Evolutionary conservation across 2,329 filamentous ascomycete species (phyloP).

Genomic region (Trichoderma citrinoviride): DNA sequence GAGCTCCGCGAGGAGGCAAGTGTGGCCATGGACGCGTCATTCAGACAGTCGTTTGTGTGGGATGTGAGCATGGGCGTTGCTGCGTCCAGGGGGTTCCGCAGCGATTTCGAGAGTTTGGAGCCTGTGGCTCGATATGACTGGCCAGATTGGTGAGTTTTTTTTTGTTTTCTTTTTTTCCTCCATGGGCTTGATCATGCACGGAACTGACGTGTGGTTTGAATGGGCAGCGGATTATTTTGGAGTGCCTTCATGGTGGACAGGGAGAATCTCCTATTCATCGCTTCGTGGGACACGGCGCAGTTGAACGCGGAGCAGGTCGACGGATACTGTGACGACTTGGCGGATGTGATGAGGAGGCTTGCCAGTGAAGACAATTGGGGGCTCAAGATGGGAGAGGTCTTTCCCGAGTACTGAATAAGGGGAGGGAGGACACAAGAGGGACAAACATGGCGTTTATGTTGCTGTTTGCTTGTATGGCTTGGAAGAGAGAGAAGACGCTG

Average conservation of each 20-base stretch:
- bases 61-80: constrained; percentile 36
- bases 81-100: constrained; percentile 21
- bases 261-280: constrained; percentile 36
- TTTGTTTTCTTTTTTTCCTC: too few species aligned
- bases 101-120: constrained; percentile 29
- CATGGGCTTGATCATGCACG: too few species aligned
- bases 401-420: constrained; percentile 6
- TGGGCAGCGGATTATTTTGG: constrained; percentile 38
- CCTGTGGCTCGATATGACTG: constrained; percentile 38
- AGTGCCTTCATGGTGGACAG: constrained; percentile 39
- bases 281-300: constrained; percentile 43
- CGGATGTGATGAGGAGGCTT: constrained; percentile 33
- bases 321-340: constrained; percentile 32
- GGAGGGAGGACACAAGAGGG: neutral
- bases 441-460: neutral
- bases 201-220: neutral
- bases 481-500: neutral
- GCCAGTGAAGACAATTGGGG: constrained; percentile 31
- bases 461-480: neutral
- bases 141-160: constrained; percentile 37
- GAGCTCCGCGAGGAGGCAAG: constrained; percentile 36
- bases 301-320: constrained; percentile 36
- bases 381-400: constrained; percentile 30
- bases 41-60: constrained; percentile 40
- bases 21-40: constrained; percentile 35